Base-by-base conservation (phyloP, 192 early-diverging fungal genomes). In the Rhizoclosmatium globosum region DNA sequence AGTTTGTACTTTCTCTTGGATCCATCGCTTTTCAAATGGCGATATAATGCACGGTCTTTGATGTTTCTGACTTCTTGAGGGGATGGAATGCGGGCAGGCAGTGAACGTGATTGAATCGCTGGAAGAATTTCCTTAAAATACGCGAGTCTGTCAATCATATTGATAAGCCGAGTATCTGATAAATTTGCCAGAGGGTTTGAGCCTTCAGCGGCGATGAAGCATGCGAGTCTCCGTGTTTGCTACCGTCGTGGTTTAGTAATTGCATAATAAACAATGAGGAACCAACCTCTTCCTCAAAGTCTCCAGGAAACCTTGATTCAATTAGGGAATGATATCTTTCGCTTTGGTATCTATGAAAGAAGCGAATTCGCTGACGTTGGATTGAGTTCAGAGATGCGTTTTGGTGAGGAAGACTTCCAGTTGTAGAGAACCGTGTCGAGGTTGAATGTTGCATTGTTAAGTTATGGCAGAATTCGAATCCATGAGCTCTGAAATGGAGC, bases 171-270 rank as follows among this genome's bases (percentile, higher is more conserved):
- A 2, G 47, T 11, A 11, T 78, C 46, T 2, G 80, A 76, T 38
- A 88, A 6, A 48, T 85, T 83, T 41, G 82, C 81, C 43, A 60
- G 68, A 3, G 72, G 44, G 23, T 81, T 82, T 31, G 81, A 61
- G 38, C 85, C 87, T 64, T 86, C 83, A 13, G 85, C 85, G 2
- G 82, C 79, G 2, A 64, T 19, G 64, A 85, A 86, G 81, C 87
- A 89, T 2, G 81, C 48, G 46, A 85, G 80, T 19, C 87, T 75
- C 47, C 76, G 50, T 11, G 67, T 76, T 39, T 84, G 81, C 83
- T 86, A 47, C 45, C 13, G 13, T 46, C 7, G n/a, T 4, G 39
- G 56, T 53, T 53, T 46, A 47, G 64, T n/a, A 62, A 47, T 19
- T 39, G 38, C 41, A 19, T 31, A 46, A 64, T 23, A 64, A 23